Percentiles rank a stretch among this genome's conserved stretches.
phyloP scores from a whole-genome alignment of 441 rosid genomes.

The Populus hybrid region DNA sequence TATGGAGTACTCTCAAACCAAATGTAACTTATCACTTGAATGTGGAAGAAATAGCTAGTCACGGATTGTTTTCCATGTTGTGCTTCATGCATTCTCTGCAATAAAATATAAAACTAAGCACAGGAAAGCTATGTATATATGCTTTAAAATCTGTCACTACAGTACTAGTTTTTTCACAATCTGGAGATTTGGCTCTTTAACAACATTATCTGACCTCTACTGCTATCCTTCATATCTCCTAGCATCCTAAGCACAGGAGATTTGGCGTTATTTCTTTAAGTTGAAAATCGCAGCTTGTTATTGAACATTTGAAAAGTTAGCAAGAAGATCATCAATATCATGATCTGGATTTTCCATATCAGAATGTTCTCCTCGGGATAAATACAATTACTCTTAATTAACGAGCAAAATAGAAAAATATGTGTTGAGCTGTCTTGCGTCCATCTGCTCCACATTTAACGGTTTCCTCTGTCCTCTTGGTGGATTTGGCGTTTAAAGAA shows the following conservation, averaged over 20 bases:
- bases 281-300: background rate
- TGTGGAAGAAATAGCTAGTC: background rate
- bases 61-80: background rate
- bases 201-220: background rate
- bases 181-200: background rate
- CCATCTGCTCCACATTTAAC: background rate
- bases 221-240: background rate
- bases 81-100: background rate
- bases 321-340: background rate
- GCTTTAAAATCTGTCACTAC: too few species aligned
- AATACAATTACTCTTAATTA: too few species aligned
- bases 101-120: background rate
- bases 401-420: too few species aligned
- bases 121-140: background rate
- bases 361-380: background rate
- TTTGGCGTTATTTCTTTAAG: background rate
- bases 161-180: background rate
- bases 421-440: background rate
- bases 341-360: background rate
- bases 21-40: background rate
- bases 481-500: background rate
- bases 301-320: background rate
- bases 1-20: too few species aligned
- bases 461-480: background rate
- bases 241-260: background rate